These are phyloP conservation scores for Litchi chinensis DNA, from an alignment of 345 rosid genomes.

Conservation along the genomic window DNA sequence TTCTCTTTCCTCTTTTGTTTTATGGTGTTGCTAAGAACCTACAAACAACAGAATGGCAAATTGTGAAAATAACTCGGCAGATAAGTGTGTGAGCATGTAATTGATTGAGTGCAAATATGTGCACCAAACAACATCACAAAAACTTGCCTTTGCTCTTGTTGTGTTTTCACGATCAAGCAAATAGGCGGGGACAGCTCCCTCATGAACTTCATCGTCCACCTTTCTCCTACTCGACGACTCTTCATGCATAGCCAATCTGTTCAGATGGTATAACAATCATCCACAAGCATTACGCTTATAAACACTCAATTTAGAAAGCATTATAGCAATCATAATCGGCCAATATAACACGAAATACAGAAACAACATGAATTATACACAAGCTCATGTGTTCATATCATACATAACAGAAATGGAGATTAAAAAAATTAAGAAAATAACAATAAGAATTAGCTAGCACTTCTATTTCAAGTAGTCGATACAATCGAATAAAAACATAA, in stretches of 20 bases:
- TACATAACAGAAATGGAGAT: neutral
- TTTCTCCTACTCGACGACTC: slow-evolving; percentile 84
- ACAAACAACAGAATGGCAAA: slow-evolving; percentile 16
- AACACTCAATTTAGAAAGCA: neutral
- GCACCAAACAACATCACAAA: neutral
- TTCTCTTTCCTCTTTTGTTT: slow-evolving; percentile 94
- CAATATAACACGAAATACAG: neutral
- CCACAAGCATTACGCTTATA: neutral
- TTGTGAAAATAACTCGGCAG: slow-evolving; percentile 24
- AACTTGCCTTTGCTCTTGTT: slow-evolving; percentile 65
- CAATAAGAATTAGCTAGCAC: neutral
- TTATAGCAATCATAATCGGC: neutral
- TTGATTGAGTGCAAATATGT: neutral
- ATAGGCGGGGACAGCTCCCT: slow-evolving; percentile 94
- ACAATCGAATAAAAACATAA: neutral
- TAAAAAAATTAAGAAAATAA: neutral
- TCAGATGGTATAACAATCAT: neutral
- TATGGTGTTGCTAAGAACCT: slow-evolving; percentile 91
- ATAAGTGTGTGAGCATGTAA: slow-evolving; percentile 65
- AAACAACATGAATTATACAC: neutral
- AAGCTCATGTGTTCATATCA: neutral
- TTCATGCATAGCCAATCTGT: slow-evolving; percentile 89
- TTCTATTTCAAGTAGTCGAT: neutral
- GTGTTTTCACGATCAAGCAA: slow-evolving; percentile 90
- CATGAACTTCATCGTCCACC: slow-evolving; percentile 78